Base-by-base conservation (phyloP, 148 eudicot genomes). In the Vaccinium myrtillus region DNA sequence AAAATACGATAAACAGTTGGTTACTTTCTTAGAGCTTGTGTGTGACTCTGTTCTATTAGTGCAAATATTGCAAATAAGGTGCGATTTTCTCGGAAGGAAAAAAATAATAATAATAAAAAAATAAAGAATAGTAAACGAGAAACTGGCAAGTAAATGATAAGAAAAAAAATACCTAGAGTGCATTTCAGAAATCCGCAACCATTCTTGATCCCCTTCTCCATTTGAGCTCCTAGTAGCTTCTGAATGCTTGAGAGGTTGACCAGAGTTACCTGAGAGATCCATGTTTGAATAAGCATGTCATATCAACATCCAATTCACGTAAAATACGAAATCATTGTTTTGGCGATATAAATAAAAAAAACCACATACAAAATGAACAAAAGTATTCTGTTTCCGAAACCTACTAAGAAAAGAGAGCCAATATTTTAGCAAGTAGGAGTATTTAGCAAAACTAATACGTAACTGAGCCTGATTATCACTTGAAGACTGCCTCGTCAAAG, bases 141-240 rank as follows among this genome's bases (percentile, higher is more conserved):
- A 79, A 79, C 27, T 25, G 55, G 7, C 74, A 50, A 71, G 67
- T 82, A 76, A 36, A 70, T 77, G 83, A 70, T 32, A 53, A 23
- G 32, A 63, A 76, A 43, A 43, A 43, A 61, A 59, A 48, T 90
- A 96, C 98, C 97, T 96, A 70, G 95, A 88, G 5, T 96, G 98
- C 87, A 92, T 93, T 87, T 92, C 86, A 86, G 92, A 91, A 59
- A 94, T 92, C 78, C 80, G 87, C 59, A 70, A 70, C 99, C 99
- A 96, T 78, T 93, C 95, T 82, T 91, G 89, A 87, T 94, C 94
- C 86, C 81, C 85, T 59, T 90, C 91, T 76, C 39, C 87, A 69
- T 87, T 90, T 63, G 74, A 79, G 84, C 84, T 74, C 55, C 83
- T 87, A 83, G 84, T 79, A 59, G 87, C 87, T 71, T 84, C 91